These are phyloP conservation scores for Heracleum sosnowskyi DNA, from an alignment of 129 eudicot genomes.

Conservation along the genomic window DNA sequence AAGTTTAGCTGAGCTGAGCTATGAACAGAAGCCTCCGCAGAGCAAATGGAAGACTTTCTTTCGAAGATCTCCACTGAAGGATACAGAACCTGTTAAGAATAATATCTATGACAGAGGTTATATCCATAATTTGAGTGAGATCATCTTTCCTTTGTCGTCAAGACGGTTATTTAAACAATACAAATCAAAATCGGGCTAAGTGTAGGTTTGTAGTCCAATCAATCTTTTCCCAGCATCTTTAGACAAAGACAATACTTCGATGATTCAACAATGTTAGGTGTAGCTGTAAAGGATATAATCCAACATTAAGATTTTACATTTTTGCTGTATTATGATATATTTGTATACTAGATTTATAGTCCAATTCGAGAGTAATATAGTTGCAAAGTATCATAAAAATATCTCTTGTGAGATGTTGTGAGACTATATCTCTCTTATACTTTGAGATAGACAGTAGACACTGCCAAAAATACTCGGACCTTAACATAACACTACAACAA, in stretches of 20 bases:
- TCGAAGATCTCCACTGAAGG: slow-evolving; percentile 59
- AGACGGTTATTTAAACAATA: slow-evolving; percentile 41
- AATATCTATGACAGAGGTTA: slow-evolving; percentile 71
- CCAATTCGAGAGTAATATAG: too few species aligned
- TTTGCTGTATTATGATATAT: not conserved
- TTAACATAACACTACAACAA: too few species aligned
- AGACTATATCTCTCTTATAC: too few species aligned
- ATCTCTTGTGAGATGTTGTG: too few species aligned
- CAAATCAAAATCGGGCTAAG: slow-evolving; percentile 47
- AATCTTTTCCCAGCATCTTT: not conserved
- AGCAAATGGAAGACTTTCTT: slow-evolving; percentile 84
- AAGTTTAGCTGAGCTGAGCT: slow-evolving; percentile 47
- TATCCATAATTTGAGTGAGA: slow-evolving; percentile 52
- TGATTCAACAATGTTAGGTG: not conserved
- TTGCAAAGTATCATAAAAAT: too few species aligned
- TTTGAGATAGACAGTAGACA: too few species aligned
- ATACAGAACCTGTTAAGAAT: slow-evolving; percentile 40
- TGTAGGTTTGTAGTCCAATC: not conserved
- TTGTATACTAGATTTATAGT: too few species aligned
- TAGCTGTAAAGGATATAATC: slow-evolving; percentile 4
- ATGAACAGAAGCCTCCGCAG: slow-evolving; percentile 38
- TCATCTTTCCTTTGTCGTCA: slow-evolving; percentile 63
- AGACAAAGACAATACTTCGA: not conserved
- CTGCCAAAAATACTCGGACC: too few species aligned
- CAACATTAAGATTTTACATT: not conserved